Conservation (phyloP, 2,329 filamentous ascomycete species). For the Trichoderma afroharzianum region DNA sequence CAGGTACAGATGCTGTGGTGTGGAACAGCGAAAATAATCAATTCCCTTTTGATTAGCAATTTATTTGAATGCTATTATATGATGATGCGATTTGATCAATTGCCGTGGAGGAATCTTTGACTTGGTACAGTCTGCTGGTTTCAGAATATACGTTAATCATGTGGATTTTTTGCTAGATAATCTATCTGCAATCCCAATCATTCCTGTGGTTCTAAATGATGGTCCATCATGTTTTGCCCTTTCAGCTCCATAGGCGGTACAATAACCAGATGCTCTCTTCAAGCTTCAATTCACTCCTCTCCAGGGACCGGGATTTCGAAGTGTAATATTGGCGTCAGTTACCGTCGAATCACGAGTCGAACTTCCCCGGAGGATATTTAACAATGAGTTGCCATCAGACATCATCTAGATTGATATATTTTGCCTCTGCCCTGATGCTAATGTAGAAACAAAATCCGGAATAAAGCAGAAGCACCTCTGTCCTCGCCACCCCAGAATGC, state of each 20-base stretch:
- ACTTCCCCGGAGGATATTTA: neutral
- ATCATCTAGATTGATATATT: slow-evolving; percentile 36
- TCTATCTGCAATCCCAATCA: neutral
- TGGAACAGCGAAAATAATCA: neutral
- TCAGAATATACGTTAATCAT: neutral
- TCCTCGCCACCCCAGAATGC: slow-evolving; percentile 38
- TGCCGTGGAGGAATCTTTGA: neutral
- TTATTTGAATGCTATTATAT: neutral
- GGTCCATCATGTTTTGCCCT: neutral
- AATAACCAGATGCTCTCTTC: neutral
- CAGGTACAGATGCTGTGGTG: neutral
- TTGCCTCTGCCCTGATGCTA: slow-evolving; percentile 40
- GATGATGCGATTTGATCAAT: neutral
- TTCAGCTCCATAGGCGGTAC: neutral
- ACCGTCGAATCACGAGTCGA: neutral
- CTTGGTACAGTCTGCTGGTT: neutral
- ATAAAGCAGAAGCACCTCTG: slow-evolving; percentile 36
- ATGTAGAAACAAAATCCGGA: slow-evolving; percentile 38
- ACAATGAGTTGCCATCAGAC: slow-evolving; percentile 26
- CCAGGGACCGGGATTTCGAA: neutral
- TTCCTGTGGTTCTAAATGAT: neutral
- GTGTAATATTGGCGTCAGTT: neutral
- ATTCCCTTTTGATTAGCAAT: neutral
- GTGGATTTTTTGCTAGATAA: neutral
- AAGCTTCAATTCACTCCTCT: neutral